Evolutionary conservation across 768 basidiomycete genomes (phyloP).

Genomic region (Lactarius vividus): DNA sequence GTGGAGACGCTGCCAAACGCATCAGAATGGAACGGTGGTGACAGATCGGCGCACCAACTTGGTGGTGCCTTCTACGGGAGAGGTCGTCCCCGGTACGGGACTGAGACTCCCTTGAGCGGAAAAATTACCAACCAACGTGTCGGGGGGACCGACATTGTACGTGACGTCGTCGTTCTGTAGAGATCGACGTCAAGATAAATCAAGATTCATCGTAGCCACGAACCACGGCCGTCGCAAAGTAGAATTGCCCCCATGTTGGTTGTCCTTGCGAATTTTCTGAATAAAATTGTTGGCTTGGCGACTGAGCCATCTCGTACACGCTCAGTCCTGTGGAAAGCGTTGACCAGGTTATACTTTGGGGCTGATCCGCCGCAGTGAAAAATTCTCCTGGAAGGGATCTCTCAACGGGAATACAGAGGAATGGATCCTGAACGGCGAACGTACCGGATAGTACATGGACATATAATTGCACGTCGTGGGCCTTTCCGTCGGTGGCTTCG

Average conservation of each 20-base stretch:
- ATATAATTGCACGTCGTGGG: constrained; percentile 35
- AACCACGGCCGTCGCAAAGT: constrained; percentile 17
- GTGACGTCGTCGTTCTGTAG: constrained; percentile 6
- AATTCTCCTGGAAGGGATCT: not conserved
- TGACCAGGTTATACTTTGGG: constrained; percentile 7
- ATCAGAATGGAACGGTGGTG: not conserved
- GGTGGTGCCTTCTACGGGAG: not conserved
- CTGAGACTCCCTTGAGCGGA: not conserved
- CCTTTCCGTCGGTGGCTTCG: constrained; percentile 29
- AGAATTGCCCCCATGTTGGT: constrained; percentile 21
- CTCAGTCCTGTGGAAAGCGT: constrained; percentile 3
- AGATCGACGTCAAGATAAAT: not conserved
- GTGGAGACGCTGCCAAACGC: not conserved
- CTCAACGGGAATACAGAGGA: not conserved
- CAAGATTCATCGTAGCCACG: not conserved
- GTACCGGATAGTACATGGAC: constrained; percentile 34
- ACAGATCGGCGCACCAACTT: constrained; percentile 9
- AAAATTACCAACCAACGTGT: constrained; percentile 11
- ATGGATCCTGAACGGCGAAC: constrained; percentile 12
- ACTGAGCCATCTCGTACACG: constrained; percentile 11
- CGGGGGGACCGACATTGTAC: not conserved
- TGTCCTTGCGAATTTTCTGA: constrained; percentile 10
- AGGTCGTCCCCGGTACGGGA: not conserved
- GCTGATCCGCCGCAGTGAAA: not conserved
- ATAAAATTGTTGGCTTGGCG: not conserved